phyloP scores from a whole-genome alignment of 2,329 filamentous ascomycete species.

The Fusarium sp. region DNA sequence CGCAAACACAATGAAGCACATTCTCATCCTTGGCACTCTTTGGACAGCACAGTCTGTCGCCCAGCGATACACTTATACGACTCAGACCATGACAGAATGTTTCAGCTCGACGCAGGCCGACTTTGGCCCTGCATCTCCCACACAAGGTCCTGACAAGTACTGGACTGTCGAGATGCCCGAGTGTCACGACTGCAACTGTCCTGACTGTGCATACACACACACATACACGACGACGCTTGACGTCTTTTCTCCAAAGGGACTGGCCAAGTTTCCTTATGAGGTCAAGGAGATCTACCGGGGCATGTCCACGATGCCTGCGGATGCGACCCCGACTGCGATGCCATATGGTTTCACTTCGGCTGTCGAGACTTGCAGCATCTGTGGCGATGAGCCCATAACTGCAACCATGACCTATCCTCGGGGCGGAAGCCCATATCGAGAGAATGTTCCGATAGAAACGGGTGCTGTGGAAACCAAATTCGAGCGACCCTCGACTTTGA shows the following conservation, averaged over 20 bases:
- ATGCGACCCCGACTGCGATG: slow-evolving; percentile 25
- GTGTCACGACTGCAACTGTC: slow-evolving; percentile 37
- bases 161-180: slow-evolving; percentile 41
- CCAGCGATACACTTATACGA: slow-evolving; percentile 41
- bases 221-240: slow-evolving; percentile 39
- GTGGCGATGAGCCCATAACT: slow-evolving; percentile 34
- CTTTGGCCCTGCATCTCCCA: slow-evolving; percentile 37
- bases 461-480: slow-evolving; percentile 4
- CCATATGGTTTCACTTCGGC: slow-evolving; percentile 39
- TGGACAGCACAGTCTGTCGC: slow-evolving; percentile 24
- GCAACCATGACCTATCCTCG: slow-evolving; percentile 42
- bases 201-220: slow-evolving; percentile 37
- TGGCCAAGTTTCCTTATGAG: slow-evolving; percentile 29
- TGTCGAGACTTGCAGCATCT: slow-evolving; percentile 32
- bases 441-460: slow-evolving; percentile 18
- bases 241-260: slow-evolving; percentile 35
- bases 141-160: slow-evolving; percentile 33
- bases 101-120: slow-evolving; percentile 36
- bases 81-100: slow-evolving; percentile 38
- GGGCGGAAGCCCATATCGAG: slow-evolving; percentile 34
- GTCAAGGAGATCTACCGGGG: slow-evolving; percentile 42
- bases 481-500: slow-evolving; percentile 24
- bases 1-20: slow-evolving; percentile 30
- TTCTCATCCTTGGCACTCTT: slow-evolving; percentile 12
- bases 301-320: slow-evolving; percentile 37